Conservation (phyloP, 495 filamentous ascomycete species). For the Penicillium roqueforti region DNA sequence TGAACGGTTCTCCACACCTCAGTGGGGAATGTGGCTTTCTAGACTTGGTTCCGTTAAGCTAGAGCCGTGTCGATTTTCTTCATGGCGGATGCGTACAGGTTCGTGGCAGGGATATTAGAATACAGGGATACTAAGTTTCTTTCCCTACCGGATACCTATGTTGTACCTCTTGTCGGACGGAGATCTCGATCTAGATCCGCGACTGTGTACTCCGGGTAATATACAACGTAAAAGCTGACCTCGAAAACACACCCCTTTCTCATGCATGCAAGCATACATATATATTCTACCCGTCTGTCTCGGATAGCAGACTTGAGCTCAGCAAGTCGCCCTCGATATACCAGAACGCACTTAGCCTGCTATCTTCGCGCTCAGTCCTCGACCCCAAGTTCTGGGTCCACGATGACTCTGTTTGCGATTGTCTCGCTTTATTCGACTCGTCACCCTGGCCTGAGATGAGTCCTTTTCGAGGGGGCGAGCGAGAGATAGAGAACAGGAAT, state of each 20-base stretch:
- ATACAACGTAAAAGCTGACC: background rate
- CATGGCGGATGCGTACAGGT: background rate
- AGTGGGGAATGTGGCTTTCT: background rate
- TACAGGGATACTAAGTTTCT: background rate
- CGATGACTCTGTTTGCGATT: conserved; percentile 7
- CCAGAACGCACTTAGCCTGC: background rate
- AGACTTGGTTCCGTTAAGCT: background rate
- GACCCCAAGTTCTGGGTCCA: background rate
- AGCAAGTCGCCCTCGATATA: conserved; percentile 12
- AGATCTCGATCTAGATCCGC: background rate
- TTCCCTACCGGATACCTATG: background rate
- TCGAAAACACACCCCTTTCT: conserved; percentile 5
- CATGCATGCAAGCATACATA: conserved; percentile 16
- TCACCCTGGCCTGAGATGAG: background rate
- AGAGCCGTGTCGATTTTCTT: background rate
- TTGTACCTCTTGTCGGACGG: background rate
- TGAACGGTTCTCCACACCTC: conserved; percentile 1
- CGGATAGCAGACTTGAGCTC: conserved; percentile 25
- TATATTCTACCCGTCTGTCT: conserved; percentile 21
- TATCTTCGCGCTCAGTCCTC: conserved; percentile 16
- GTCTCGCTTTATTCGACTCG: conserved; percentile 6
- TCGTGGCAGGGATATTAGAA: background rate
- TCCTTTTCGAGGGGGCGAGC: background rate
- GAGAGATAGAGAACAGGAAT: background rate
- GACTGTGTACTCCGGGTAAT: background rate